Evolutionary conservation across 805 yeast species (phyloP), one percentile per base, ranked within the genome.

Genomic region (Wickerhamomyces kurtzmanii): DNA sequence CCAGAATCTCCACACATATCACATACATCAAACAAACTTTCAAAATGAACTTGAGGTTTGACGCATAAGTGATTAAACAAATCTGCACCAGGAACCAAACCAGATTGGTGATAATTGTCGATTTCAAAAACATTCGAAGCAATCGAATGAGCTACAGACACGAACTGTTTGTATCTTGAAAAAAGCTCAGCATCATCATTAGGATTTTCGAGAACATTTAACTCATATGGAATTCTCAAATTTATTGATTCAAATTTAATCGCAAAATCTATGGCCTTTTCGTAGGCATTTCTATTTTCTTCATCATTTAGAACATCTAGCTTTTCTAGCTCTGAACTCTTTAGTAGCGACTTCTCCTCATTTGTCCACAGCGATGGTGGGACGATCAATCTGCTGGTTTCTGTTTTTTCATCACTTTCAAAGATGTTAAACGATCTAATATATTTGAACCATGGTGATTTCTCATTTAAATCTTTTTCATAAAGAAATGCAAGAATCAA

Each of bases 81-180:
- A 53, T 87, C 95, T 0, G 96, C 96, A 11, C 86, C 83, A 0
- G 96, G 96, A 15, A 87, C 94, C 27, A 89, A 56, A 0, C 82
- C 84, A 17, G 77, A 61, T 18, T 75, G 81, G 41, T 79, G 84
- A 46, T 52, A 86, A 27, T 63, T 62, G 50, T 89, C 97, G 17
- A 87, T 71, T 22, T 74, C 75, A 49, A 89, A 87, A 1, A 87
- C 86, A 35, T 96, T 64, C 1, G 91, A 72, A 0, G 87, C 73
- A 11, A 84, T 64, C 0, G 77, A 68, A 42, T 66, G 70, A 5
- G 71, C 72, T 3, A 63, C 60, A 6, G 71, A 65, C 3, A 81
- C 74, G 38, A 83, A 82, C 12, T 49, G 47, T 7, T 49, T 39
- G 31, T 69, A 68, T 23, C 49, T 53, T 5, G 26, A 20, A 24